Percentiles rank a stretch among this genome's conserved stretches.
Evolutionary conservation across 106 monocot genomes (phyloP).

Genomic region (Apostasia shenzhenica): DNA sequence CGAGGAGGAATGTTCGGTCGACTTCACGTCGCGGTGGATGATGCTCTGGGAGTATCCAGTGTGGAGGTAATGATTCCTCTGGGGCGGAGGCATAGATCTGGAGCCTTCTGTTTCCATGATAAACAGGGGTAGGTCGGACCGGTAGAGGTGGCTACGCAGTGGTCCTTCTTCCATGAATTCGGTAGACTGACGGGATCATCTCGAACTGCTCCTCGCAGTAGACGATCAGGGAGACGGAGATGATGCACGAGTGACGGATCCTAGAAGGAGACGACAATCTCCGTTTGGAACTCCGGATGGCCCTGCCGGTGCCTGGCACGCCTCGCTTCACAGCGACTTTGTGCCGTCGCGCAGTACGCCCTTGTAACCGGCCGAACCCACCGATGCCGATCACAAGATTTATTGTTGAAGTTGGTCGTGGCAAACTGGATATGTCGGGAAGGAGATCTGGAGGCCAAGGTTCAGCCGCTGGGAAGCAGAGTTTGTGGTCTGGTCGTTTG

Average conservation of each 20-base stretch:
- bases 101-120: conserved; percentile 32
- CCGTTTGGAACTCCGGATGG: conserved; percentile 52
- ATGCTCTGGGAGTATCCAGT: conserved; percentile 33
- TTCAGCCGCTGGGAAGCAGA: conserved; percentile 15
- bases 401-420: conserved; percentile 36
- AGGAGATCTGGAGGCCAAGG: conserved; percentile 38
- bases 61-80: conserved; percentile 35
- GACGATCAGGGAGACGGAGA: conserved; percentile 53
- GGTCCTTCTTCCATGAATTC: conserved; percentile 66
- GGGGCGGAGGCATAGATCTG: conserved; percentile 24
- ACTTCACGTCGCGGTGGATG: conserved; percentile 64
- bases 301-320: conserved; percentile 34
- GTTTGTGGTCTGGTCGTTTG: neutral
- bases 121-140: conserved; percentile 24
- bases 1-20: conserved; percentile 57
- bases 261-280: conserved; percentile 43
- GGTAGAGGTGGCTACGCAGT: conserved; percentile 35
- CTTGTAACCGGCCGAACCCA: conserved; percentile 53
- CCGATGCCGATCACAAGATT: conserved; percentile 35
- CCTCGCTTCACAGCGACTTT: conserved; percentile 48
- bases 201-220: conserved; percentile 58
- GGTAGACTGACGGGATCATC: conserved; percentile 57
- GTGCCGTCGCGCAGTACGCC: conserved; percentile 48
- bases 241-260: conserved; percentile 60
- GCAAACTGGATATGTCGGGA: conserved; percentile 29